Percentiles rank a stretch among this genome's conserved stretches.
phyloP scores from a whole-genome alignment of 306 rosid genomes.

The Comarum palustre region DNA sequence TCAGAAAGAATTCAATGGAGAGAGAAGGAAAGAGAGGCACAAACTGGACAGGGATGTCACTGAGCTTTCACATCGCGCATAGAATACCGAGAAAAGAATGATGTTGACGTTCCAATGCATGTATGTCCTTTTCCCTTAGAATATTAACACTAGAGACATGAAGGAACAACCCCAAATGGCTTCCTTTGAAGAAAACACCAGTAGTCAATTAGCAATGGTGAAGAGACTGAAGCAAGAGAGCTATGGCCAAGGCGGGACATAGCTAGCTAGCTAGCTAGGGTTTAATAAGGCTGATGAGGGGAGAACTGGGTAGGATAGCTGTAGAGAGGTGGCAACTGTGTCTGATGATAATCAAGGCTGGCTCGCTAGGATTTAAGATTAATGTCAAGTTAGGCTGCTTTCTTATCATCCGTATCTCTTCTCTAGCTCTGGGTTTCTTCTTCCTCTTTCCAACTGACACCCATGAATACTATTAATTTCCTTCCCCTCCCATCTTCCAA shows the following conservation, averaged over 20 bases:
- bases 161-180: not conserved
- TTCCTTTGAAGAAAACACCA: not conserved
- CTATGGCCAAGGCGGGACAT: not conserved
- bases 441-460: no score
- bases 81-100: conserved; percentile 18
- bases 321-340: no score
- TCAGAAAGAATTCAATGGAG: not conserved
- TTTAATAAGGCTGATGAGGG: no score
- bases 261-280: not conserved
- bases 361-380: no score
- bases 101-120: conserved; percentile 20
- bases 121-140: not conserved
- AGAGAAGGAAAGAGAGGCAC: not conserved
- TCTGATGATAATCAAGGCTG: no score
- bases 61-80: conserved; percentile 32
- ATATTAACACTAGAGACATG: not conserved
- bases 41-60: conserved; percentile 22
- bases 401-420: no score
- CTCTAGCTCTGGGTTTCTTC: no score
- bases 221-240: not conserved
- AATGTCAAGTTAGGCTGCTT: no score
- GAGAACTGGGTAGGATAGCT: no score
- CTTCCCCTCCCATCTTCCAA: no score
- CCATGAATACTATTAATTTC: no score
- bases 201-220: not conserved